phyloP scores from a whole-genome alignment of 208 protist species.

The Leishmania amazonensis region DNA sequence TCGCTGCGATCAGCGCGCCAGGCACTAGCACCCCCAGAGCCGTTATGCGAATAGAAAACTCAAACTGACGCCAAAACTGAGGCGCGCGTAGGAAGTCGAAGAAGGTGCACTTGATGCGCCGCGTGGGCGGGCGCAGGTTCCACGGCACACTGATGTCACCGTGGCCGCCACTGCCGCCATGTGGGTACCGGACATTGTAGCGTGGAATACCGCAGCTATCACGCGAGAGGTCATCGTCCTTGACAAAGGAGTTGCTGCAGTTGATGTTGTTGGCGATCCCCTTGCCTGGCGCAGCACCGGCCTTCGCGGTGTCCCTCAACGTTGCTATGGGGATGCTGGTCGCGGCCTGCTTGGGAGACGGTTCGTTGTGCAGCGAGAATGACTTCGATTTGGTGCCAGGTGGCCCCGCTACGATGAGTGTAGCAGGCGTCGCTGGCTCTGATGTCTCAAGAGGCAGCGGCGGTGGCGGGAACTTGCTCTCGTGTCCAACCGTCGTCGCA shows the following conservation, averaged over 20 bases:
- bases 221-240: slow-evolving; percentile 41
- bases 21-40: slow-evolving; percentile 63
- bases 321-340: slow-evolving; percentile 13
- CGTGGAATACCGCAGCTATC: slow-evolving; percentile 72
- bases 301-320: background rate
- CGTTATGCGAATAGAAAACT: slow-evolving; percentile 81
- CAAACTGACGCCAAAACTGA: slow-evolving; percentile 82
- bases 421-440: background rate
- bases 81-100: slow-evolving; percentile 62
- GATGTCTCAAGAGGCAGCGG: background rate
- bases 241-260: background rate
- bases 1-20: slow-evolving; percentile 59
- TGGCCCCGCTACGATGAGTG: background rate
- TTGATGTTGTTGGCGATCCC: slow-evolving; percentile 12
- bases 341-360: background rate
- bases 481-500: background rate
- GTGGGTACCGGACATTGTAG: slow-evolving; percentile 57
- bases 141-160: slow-evolving; percentile 71
- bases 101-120: slow-evolving; percentile 41
- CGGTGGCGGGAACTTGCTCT: slow-evolving; percentile 4
- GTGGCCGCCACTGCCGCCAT: slow-evolving; percentile 9
- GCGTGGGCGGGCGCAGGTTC: slow-evolving; percentile 45
- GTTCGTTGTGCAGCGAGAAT: background rate
- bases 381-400: background rate
- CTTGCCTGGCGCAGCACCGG: slow-evolving; percentile 9